Conservation (phyloP, 208 protist genomes). For the Acanthamoeba triangularis region DNA sequence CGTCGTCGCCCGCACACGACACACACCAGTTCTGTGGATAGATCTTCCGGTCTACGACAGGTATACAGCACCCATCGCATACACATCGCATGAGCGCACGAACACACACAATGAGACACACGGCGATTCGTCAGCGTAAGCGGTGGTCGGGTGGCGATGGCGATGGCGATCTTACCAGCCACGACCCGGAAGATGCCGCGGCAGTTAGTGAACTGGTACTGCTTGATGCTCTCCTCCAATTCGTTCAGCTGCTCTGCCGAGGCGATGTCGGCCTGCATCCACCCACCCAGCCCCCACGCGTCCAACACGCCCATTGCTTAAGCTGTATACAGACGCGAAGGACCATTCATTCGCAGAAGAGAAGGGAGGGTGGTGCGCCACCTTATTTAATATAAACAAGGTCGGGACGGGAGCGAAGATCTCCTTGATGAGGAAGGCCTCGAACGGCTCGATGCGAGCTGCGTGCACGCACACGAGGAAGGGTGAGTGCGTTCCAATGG, state of each 20-base stretch:
- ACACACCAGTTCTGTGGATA: constrained; percentile 68
- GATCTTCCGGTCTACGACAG: constrained; percentile 4
- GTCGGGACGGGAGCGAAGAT: constrained; percentile 63
- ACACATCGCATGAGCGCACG: not conserved
- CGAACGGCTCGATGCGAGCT: constrained; percentile 63
- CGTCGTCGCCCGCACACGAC: constrained; percentile 8
- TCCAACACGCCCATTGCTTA: too few relatives aligned
- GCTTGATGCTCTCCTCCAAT: constrained; percentile 48
- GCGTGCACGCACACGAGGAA: not conserved
- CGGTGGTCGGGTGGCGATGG: too few relatives aligned
- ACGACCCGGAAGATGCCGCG: constrained; percentile 47
- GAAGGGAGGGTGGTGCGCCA: not conserved
- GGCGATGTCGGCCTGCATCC: constrained; percentile 6
- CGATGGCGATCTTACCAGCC: not conserved
- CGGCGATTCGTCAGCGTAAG: not conserved
- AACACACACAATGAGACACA: not conserved
- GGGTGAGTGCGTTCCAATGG: too few relatives aligned
- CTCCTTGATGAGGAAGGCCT: constrained; percentile 48
- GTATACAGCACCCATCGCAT: not conserved
- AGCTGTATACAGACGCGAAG: too few relatives aligned
- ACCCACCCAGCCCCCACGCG: too few relatives aligned
- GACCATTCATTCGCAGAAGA: too few relatives aligned
- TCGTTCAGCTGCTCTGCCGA: constrained; percentile 64
- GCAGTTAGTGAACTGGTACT: constrained; percentile 45
- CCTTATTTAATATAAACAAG: constrained; percentile 56